Evolutionary conservation across 495 filamentous ascomycete species (phyloP).

Genomic region (Xylaria scruposa): DNA sequence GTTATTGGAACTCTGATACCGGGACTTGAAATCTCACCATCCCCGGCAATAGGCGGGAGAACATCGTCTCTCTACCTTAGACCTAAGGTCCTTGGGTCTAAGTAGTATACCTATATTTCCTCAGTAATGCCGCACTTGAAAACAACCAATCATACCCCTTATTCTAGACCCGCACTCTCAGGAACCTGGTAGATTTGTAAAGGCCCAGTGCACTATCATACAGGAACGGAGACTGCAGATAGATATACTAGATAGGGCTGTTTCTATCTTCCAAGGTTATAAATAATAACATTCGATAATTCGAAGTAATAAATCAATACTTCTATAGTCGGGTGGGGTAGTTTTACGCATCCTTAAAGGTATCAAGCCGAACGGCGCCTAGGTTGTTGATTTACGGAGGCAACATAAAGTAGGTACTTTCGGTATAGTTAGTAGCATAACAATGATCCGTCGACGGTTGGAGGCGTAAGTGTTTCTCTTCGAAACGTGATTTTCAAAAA

Average conservation of each 20-base stretch:
- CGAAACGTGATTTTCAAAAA: neutral
- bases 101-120: too few species aligned
- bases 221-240: neutral
- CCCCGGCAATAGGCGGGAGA: neutral
- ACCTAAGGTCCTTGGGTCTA: neutral
- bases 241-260: neutral
- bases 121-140: neutral
- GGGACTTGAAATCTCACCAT: neutral
- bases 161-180: neutral
- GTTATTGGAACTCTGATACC: neutral
- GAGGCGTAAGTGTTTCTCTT: neutral
- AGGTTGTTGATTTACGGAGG: neutral
- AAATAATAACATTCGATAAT: neutral
- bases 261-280: neutral
- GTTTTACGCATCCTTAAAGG: neutral
- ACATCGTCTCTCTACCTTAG: neutral
- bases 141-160: neutral
- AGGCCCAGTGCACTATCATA: neutral
- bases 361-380: neutral
- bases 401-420: neutral
- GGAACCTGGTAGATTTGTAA: neutral
- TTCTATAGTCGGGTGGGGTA: neutral
- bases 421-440: neutral
- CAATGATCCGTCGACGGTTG: neutral
- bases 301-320: neutral